A percentile compares a stretch with the other conserved stretches of the same genome.
phyloP scores from a whole-genome alignment of 1,139 yeast species.

The Wickerhamomyces sp. region DNA sequence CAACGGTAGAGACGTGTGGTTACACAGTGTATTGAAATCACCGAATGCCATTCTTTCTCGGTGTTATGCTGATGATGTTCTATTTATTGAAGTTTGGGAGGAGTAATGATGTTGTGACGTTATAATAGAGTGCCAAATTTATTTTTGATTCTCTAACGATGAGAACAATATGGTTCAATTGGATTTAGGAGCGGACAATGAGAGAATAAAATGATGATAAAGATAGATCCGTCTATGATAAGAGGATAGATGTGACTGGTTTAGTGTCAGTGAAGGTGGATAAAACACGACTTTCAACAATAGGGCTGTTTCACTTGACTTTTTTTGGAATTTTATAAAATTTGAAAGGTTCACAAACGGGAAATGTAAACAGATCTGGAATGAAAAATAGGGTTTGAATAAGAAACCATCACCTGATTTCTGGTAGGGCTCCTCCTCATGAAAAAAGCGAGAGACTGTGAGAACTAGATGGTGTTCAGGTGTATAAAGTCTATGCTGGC shows the following conservation, averaged over 20 bases:
- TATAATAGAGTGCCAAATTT: no score
- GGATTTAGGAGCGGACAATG: no score
- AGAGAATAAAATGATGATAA: no score
- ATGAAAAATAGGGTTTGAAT: not conserved
- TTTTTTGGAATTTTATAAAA: not conserved
- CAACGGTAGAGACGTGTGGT: slow-evolving; percentile 67
- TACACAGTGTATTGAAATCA: slow-evolving; percentile 62
- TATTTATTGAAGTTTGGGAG: not conserved
- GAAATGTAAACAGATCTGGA: slow-evolving; percentile 2
- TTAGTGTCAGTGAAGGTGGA: not conserved
- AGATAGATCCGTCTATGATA: no score
- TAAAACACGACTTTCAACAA: not conserved
- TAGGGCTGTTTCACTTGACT: not conserved
- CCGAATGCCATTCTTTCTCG: slow-evolving; percentile 49
- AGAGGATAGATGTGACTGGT: not conserved
- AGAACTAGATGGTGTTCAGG: not conserved
- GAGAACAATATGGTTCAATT: no score
- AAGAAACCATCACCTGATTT: not conserved
- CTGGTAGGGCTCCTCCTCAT: not conserved
- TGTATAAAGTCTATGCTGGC: not conserved
- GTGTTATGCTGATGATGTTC: not conserved
- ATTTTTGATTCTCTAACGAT: no score
- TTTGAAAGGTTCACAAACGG: not conserved
- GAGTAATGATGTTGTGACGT: no score
- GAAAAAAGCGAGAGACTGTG: no score